A percentile compares a stretch with the other conserved stretches of the same genome.
Evolutionary conservation across 257 asterid genomes (phyloP).

Genomic region (Solanum sejunctum): DNA sequence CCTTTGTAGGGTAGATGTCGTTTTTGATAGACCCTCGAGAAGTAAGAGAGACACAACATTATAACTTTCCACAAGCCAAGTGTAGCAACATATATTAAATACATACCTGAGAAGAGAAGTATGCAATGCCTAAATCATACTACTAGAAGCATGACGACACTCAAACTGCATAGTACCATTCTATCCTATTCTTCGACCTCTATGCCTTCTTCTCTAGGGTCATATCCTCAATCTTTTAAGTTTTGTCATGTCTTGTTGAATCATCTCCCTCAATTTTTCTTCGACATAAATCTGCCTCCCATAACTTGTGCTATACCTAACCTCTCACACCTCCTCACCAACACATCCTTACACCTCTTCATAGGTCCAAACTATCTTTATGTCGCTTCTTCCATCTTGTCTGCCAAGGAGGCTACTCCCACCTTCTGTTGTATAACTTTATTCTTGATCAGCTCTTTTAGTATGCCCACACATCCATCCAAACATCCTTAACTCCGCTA

Average conservation of each 20-base stretch:
- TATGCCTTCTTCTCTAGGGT: background rate
- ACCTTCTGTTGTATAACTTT: background rate
- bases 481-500: background rate
- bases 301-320: background rate
- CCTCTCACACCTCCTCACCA: background rate
- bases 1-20: no score
- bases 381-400: background rate
- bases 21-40: no score
- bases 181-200: background rate
- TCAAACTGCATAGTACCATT: background rate
- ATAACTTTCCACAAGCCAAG: background rate
- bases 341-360: background rate
- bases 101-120: background rate
- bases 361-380: background rate
- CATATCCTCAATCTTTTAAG: background rate
- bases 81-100: background rate
- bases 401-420: background rate
- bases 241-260: background rate
- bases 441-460: background rate
- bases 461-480: background rate
- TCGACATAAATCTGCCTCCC: background rate
- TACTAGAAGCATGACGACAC: background rate
- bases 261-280: no score
- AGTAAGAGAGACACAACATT: background rate
- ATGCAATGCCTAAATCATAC: background rate